Percentiles rank a stretch among this genome's conserved stretches.
phyloP scores from a whole-genome alignment of 192 early-diverging fungal species.

The Gaertneriomyces semiglobifer region DNA sequence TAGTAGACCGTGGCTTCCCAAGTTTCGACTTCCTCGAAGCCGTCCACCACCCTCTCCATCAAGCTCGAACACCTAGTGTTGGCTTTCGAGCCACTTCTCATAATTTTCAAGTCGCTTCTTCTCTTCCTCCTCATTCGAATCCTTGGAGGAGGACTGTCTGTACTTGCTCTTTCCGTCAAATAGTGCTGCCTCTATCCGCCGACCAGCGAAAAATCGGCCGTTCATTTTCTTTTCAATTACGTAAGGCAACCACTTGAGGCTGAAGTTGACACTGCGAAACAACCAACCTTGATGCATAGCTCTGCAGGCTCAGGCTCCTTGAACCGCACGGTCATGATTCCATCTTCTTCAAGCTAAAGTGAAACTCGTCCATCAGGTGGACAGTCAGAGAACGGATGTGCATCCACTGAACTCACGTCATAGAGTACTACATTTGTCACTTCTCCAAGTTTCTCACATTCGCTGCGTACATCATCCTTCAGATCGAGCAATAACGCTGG shows the following conservation, averaged over 20 bases:
- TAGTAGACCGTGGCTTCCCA: no score
- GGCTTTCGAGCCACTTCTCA: conserved; percentile 80
- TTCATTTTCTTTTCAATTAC: conserved; percentile 68
- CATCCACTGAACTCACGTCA: conserved; percentile 67
- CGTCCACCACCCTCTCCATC: neutral
- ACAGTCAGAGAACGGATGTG: neutral
- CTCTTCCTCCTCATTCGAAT: conserved; percentile 71
- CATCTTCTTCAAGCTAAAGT: conserved; percentile 54
- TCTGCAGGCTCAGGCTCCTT: conserved; percentile 73
- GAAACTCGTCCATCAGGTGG: neutral
- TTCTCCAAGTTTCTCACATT: conserved; percentile 90
- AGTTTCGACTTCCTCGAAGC: no score
- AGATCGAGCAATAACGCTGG: conserved; percentile 84
- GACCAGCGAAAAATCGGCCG: conserved; percentile 85
- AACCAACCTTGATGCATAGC: conserved; percentile 77
- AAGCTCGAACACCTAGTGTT: conserved; percentile 15
- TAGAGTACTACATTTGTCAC: conserved; percentile 93
- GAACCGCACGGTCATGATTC: conserved; percentile 85
- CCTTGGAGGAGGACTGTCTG: conserved; percentile 47
- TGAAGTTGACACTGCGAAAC: no score
- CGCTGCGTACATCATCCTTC: conserved; percentile 87
- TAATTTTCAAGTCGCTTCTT: conserved; percentile 77
- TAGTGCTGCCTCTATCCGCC: conserved; percentile 69
- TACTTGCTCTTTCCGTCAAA: conserved; percentile 84
- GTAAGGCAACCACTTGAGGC: no score